phyloP scores from a whole-genome alignment of 2,329 filamentous ascomycete genomes.

The Ramularia endophylla region DNA sequence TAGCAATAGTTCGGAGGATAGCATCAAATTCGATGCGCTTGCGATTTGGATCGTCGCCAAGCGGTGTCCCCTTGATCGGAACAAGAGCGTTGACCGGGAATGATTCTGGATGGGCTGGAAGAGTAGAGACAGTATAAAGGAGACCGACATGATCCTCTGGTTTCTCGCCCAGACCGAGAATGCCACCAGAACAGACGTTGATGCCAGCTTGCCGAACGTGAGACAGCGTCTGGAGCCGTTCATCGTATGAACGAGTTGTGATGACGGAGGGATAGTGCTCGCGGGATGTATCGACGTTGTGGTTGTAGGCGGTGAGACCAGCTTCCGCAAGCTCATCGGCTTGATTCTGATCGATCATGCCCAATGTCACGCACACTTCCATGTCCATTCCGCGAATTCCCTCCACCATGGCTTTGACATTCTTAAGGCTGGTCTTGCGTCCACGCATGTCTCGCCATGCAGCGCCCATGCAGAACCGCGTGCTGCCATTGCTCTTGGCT shows the following conservation, averaged over 20 bases:
- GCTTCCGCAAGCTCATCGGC: constrained; percentile 77
- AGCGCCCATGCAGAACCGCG: constrained; percentile 91
- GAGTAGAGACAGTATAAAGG: constrained; percentile 72
- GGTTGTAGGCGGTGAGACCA: constrained; percentile 86
- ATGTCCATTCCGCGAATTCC: constrained; percentile 77
- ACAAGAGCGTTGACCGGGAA: constrained; percentile 90
- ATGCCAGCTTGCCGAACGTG: constrained; percentile 82
- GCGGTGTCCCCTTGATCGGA: constrained; percentile 81
- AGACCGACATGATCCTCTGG: constrained; percentile 74
- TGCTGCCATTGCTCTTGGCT: constrained; percentile 78
- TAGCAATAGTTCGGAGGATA: constrained; percentile 76
- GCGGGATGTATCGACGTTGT: constrained; percentile 85
- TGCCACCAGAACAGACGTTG: constrained; percentile 85
- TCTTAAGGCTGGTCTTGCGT: constrained; percentile 73
- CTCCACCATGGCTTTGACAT: constrained; percentile 79
- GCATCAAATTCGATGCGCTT: constrained; percentile 69
- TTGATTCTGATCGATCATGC: constrained; percentile 76
- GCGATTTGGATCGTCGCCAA: constrained; percentile 54
- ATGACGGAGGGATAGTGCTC: constrained; percentile 87
- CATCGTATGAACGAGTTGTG: constrained; percentile 79
- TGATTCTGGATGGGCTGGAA: constrained; percentile 78
- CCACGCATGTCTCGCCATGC: constrained; percentile 94
- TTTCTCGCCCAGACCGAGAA: constrained; percentile 76
- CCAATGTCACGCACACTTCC: constrained; percentile 89
- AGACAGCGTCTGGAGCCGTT: constrained; percentile 70